These are phyloP conservation scores for Ophiostoma sp. DNA, from an alignment of 2,329 filamentous ascomycete species.

Conservation along the genomic window DNA sequence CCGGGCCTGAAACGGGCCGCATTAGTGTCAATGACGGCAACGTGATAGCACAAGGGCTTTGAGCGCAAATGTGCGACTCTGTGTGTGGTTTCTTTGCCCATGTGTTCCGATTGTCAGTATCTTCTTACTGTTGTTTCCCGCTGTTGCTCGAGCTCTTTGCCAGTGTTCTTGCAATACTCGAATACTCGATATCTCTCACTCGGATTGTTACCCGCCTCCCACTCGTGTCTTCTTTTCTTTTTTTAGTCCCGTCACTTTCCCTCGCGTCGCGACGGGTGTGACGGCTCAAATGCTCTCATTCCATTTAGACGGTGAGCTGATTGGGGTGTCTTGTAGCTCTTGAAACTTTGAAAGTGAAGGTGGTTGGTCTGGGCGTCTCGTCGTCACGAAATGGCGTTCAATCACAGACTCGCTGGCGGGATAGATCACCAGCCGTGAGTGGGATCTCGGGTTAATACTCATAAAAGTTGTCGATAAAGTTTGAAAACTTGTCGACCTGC, in stretches of 20 bases:
- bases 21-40: constrained; percentile 17
- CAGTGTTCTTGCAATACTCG: background rate
- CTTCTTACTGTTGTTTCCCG: background rate
- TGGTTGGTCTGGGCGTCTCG: background rate
- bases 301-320: background rate
- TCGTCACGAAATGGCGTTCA: background rate
- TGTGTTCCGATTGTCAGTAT: background rate
- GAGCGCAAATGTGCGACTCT: background rate
- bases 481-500: background rate
- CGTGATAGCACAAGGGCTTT: background rate
- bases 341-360: background rate
- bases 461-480: background rate
- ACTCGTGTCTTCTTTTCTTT: background rate
- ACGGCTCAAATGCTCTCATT: background rate
- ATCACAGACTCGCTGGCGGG: background rate
- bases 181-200: background rate
- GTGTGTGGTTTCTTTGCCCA: background rate
- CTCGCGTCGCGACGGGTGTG: constrained; percentile 11
- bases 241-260: constrained; percentile 10
- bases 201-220: background rate
- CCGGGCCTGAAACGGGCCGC: constrained; percentile 26
- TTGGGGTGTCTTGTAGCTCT: background rate
- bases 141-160: background rate
- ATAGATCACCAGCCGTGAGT: constrained; percentile 8
- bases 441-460: background rate